A percentile compares a stretch with the other conserved stretches of the same genome.
Conservation (phyloP, 2,329 filamentous ascomycete species). For the Botrytis paeoniae region DNA sequence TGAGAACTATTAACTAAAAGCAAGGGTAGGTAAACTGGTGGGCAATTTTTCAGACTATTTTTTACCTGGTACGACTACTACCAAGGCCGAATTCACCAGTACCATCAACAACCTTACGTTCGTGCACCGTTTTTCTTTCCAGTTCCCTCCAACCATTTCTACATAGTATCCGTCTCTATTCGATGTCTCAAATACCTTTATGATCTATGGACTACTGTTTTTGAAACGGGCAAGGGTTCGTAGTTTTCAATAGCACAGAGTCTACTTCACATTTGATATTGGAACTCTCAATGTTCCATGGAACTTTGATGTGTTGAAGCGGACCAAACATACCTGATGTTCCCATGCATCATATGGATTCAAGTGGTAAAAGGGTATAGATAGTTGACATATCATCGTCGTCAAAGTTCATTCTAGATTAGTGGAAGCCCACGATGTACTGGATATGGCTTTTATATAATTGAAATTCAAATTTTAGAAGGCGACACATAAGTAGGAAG, state of each 20-base stretch:
- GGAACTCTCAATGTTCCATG: not conserved
- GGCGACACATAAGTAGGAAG: not conserved
- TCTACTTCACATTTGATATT: not conserved
- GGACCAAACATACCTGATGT: not conserved
- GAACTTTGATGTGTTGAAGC: not conserved
- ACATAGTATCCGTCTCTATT: not conserved
- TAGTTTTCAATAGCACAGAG: not conserved
- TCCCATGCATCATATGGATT: not conserved
- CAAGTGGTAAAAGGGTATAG: not conserved
- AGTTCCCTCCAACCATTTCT: not conserved
- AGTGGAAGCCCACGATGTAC: not conserved
- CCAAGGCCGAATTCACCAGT: constrained; percentile 42
- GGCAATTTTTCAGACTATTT: constrained; percentile 33
- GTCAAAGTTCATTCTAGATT: not conserved
- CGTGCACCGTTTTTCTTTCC: constrained; percentile 23
- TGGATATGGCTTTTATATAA: not conserved
- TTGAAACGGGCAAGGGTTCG: not conserved
- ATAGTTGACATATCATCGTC: not conserved
- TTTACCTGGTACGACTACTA: constrained; percentile 37
- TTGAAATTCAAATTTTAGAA: not conserved
- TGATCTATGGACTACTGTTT: not conserved
- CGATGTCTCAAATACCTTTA: not conserved
- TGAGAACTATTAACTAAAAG: not conserved
- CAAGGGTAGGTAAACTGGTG: constrained; percentile 35
- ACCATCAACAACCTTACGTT: constrained; percentile 47